Conservation (phyloP, 805 yeast species). For the Candida boidinii region DNA sequence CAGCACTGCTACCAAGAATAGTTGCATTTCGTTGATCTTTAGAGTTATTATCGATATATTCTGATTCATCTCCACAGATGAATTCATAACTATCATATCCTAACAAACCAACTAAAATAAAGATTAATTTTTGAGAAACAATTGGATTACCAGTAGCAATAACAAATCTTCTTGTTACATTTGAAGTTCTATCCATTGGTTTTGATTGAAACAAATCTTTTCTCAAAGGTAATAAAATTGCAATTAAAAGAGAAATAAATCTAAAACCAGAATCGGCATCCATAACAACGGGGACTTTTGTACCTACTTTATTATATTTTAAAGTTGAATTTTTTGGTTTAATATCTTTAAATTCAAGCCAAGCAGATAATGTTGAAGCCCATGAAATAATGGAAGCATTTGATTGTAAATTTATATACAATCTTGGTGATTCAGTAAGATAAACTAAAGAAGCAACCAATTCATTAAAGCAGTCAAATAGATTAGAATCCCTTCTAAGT, state of each 20-base stretch:
- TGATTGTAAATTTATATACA: slow-evolving; percentile 33
- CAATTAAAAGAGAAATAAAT: slow-evolving; percentile 39
- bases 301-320: too few relatives aligned
- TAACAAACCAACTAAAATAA: slow-evolving; percentile 42
- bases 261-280: slow-evolving; percentile 13
- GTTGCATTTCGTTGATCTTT: not conserved
- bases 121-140: slow-evolving; percentile 45
- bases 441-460: slow-evolving; percentile 30
- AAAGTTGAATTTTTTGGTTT: not conserved
- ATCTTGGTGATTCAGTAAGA: slow-evolving; percentile 36
- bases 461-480: slow-evolving; percentile 27
- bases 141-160: slow-evolving; percentile 49
- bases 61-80: slow-evolving; percentile 2
- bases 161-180: slow-evolving; percentile 33
- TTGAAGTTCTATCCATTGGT: slow-evolving; percentile 19
- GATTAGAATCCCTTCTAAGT: slow-evolving; percentile 28
- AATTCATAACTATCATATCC: slow-evolving; percentile 24
- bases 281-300: not conserved
- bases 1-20: not conserved
- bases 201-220: slow-evolving; percentile 24
- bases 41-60: not conserved
- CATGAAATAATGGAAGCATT: slow-evolving; percentile 36
- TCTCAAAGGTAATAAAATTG: slow-evolving; percentile 34
- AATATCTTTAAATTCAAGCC: slow-evolving; percentile 50
- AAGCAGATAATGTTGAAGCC: slow-evolving; percentile 42